Percentiles rank a stretch among this genome's conserved stretches.
phyloP scores from a whole-genome alignment of 768 basidiomycete genomes.

The Russula sp. region DNA sequence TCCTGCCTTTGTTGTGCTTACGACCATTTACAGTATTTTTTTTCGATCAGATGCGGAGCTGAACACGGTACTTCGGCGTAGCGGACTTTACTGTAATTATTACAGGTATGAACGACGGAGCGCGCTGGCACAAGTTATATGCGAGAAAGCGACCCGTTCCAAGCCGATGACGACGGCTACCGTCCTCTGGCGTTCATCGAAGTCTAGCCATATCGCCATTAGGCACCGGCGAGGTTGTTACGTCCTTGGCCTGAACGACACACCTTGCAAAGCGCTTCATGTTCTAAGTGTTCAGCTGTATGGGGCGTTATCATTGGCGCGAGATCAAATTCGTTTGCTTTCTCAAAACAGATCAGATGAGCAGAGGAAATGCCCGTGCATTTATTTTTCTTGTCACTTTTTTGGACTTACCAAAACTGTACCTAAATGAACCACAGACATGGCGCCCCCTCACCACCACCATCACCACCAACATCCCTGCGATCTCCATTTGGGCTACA shows the following conservation, averaged over 20 bases:
- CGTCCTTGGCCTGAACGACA: constrained; percentile 1
- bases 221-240: constrained; percentile 13
- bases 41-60: background rate
- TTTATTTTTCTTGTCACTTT: background rate
- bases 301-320: background rate
- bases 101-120: constrained; percentile 14
- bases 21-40: background rate
- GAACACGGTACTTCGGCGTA: background rate
- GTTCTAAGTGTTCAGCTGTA: background rate
- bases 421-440: background rate
- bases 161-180: background rate
- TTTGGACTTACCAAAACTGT: background rate
- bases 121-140: constrained; percentile 8
- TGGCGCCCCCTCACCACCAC: background rate
- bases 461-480: background rate
- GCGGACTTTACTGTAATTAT: background rate
- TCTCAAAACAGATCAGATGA: background rate
- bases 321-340: background rate
- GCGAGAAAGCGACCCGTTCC: background rate
- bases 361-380: background rate
- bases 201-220: background rate
- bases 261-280: background rate
- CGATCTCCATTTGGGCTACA: background rate
- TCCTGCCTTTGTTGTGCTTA: background rate
- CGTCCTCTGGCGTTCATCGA: constrained; percentile 8